phyloP scores from a whole-genome alignment of 352 stramenopile genomes.

The Globisporangium takayamanum region DNA sequence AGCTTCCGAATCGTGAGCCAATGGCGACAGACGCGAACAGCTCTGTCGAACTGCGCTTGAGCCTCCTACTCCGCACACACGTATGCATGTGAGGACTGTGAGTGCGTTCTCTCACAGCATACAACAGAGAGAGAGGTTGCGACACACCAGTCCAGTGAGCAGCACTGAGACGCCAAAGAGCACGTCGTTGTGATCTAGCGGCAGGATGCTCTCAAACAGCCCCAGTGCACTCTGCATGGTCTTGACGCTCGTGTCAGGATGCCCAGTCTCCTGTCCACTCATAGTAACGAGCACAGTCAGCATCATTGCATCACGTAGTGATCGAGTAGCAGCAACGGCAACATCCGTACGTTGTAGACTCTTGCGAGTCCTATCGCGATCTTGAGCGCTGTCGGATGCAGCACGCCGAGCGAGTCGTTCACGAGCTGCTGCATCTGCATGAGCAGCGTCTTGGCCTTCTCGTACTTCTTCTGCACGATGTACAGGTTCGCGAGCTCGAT shows the following conservation, averaged over 20 bases:
- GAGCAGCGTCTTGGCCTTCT: slow-evolving; percentile 37
- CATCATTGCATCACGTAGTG: too few species aligned
- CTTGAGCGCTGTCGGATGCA: slow-evolving; percentile 56
- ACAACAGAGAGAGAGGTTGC: background rate
- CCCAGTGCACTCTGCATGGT: slow-evolving; percentile 22
- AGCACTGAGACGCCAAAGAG: slow-evolving; percentile 29
- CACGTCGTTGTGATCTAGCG: slow-evolving; percentile 41
- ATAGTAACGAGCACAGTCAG: background rate
- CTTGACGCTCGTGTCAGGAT: slow-evolving; percentile 16
- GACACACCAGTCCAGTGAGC: slow-evolving; percentile 36
- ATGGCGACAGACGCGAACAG: slow-evolving; percentile 19
- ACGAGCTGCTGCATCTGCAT: slow-evolving; percentile 20
- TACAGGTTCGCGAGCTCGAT: slow-evolving; percentile 52
- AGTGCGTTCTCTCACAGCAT: background rate
- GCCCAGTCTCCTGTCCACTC: slow-evolving; percentile 19
- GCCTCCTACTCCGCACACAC: slow-evolving; percentile 10
- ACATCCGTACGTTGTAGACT: slow-evolving; percentile 19
- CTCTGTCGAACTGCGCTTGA: slow-evolving; percentile 20
- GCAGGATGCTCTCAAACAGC: slow-evolving; percentile 30
- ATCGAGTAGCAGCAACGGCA: background rate
- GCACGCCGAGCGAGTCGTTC: slow-evolving; percentile 28
- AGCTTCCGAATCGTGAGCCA: slow-evolving; percentile 12
- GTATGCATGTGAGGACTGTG: too few species aligned
- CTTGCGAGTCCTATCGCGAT: slow-evolving; percentile 35
- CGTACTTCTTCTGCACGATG: slow-evolving; percentile 48